Base-by-base conservation (phyloP, 148 eudicot species). In the Amaranthus hypochondriacus region DNA sequence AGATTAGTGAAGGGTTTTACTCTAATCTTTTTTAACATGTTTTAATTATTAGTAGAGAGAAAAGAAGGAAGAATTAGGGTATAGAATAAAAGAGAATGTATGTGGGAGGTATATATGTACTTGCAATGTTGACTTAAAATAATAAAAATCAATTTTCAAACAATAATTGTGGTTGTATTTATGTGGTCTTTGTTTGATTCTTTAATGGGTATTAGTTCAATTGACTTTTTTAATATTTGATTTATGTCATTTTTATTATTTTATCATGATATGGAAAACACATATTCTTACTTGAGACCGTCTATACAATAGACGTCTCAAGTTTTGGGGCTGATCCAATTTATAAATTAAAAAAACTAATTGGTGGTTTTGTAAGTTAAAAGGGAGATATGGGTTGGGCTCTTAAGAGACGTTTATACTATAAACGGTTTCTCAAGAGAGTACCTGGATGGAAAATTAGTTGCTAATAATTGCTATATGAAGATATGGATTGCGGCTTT, bases 1-100 rank as follows among this genome's bases (percentile, higher is more conserved):
- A 84, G 78, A 52, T 80, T 84, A 56, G 83, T 75, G 73, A 87
- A 79, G 4, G 90, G 81, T 59, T 76, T 80, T n/a, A 88, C 62
- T 73, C 68, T 67, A 67, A 67, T 90, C 70, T 84, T 88, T 57
- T 82, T 84, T 56, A 87, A 76, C 96, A 90, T 88, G 52, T 68
- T 48, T 47, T 6, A 52, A 14, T 44, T 8, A 62, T 10, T 39
- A 59, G n/a, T 15, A 46, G 9, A 54, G 28, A 47, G 39, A 15
- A 21, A 6, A 21, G 2, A n/a, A n/a, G 28, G 71, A 55, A 66
- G 46, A 21, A 66, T 74, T 15, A 43, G 43, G 14, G 54, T 28
- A 28, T 28, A 71, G 5, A 54, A 7, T 65, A 59, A 7, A 55
- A 51, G 56, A 21, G 75, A 48, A 67, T 58, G 72, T 67, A 57